A percentile compares a stretch with the other conserved stretches of the same genome.
Conservation (phyloP, 768 basidiomycete genomes). For the Butyriboletus loyo region DNA sequence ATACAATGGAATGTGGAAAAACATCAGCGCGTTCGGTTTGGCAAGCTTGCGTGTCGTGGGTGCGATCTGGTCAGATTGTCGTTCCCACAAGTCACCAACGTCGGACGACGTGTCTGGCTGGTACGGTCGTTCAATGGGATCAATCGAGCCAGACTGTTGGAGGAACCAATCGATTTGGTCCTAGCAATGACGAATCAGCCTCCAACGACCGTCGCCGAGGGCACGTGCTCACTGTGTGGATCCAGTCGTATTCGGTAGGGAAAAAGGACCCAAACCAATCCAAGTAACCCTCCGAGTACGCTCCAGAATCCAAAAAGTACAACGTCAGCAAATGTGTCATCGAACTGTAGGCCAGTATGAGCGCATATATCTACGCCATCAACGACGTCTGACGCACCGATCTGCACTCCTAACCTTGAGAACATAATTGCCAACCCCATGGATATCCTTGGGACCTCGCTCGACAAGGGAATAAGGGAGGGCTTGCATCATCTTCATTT, state of each 20-base stretch:
- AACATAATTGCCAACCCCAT: slow-evolving; percentile 91
- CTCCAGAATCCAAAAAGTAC: slow-evolving; percentile 88
- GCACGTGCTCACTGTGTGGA: slow-evolving; percentile 52
- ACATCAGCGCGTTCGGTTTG: slow-evolving; percentile 95
- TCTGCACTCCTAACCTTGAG: slow-evolving; percentile 83
- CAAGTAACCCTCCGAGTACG: slow-evolving; percentile 59
- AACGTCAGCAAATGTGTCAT: slow-evolving; percentile 86
- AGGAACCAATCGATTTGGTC: slow-evolving; percentile 91
- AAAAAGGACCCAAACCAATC: slow-evolving; percentile 58
- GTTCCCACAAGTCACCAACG: slow-evolving; percentile 57
- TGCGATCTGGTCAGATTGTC: slow-evolving; percentile 58
- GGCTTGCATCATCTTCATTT: slow-evolving; percentile 66
- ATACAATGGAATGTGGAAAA: slow-evolving; percentile 95
- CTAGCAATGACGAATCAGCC: slow-evolving; percentile 16
- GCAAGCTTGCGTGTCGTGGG: slow-evolving; percentile 58
- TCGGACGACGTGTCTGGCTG: slow-evolving; percentile 59
- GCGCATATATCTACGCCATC: neutral
- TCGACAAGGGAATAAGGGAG: slow-evolving; percentile 86
- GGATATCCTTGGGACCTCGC: slow-evolving; percentile 76
- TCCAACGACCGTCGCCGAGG: neutral
- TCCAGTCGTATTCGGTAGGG: slow-evolving; percentile 83
- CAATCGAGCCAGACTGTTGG: slow-evolving; percentile 72
- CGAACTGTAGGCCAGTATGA: slow-evolving; percentile 48
- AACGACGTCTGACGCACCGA: slow-evolving; percentile 50
- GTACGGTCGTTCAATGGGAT: slow-evolving; percentile 80